Base-by-base conservation (phyloP, 129 eudicot genomes). In the Erigeron canadensis region DNA sequence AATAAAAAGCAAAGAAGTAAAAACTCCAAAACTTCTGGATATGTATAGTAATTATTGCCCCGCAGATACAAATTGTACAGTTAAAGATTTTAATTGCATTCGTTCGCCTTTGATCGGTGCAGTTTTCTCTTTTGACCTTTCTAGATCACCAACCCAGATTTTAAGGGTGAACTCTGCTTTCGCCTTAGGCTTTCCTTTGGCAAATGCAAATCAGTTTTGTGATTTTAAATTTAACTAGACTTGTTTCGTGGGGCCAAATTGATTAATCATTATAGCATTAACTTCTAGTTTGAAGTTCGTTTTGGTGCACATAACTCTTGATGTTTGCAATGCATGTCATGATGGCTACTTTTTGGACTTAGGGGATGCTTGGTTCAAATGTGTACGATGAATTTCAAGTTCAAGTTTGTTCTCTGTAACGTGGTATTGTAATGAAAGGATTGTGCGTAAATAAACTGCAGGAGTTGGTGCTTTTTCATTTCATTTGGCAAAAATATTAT, bases 61-160 rank as follows among this genome's bases (percentile, higher is more conserved):
- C 76, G 39, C 58, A 56, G 41, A 53, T 63, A 56, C 62, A 55
- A 43, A 43, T 2, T 78, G 82, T 71, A 78, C 67, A 71, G 82
- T 59, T 63, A 71, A 71, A 78, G 62, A 64, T 42, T 28, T 78
- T 57, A 0, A 68, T 67, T 44, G 73, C 79, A 64, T 75, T 38
- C 23, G 37, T 64, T 37, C 40, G 50, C 40, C 11, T 63, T 53
- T 5, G 66, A 66, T 12, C 3, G 39, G 56, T 75, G 55, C 57
- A 55, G 43, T 58, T 34, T 56, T 53, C 66, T 45, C 19, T 67
- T 76, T 57, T 57, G 69, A 67, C 80, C 61, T 47, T 73, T 67
- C 10, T 42, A 58, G 74, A 75, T 57, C 42, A 46, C 43, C 38
- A 9, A 61, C 76, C 76, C 65, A 62, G 21, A 16, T 77, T 77